phyloP scores from a whole-genome alignment of 345 rosid species.

The Sonneratia caseolaris region DNA sequence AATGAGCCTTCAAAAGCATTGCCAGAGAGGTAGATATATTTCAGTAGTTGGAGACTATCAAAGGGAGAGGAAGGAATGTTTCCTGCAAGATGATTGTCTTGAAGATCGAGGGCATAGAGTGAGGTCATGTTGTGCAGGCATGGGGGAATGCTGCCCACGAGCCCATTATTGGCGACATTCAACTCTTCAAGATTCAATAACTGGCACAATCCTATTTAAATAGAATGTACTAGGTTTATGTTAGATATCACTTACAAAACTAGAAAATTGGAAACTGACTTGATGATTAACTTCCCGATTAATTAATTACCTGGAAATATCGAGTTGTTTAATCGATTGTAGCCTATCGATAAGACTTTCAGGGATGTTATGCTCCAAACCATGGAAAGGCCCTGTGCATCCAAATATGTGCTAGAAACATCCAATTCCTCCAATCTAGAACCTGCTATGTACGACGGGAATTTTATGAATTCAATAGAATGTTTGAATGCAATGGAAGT shows the following conservation, averaged over 20 bases:
- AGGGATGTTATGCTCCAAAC: slow-evolving; percentile 8
- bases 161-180: neutral
- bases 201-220: neutral
- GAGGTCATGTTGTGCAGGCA: neutral
- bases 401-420: neutral
- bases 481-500: too few relatives aligned
- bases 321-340: neutral
- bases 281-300: too few relatives aligned
- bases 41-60: neutral
- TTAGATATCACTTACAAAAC: too few relatives aligned
- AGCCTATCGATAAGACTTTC: neutral
- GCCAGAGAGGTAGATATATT: neutral
- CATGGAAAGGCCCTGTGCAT: neutral
- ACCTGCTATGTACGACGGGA: too few relatives aligned
- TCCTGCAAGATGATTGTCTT: neutral
- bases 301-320: neutral
- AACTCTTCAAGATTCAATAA: slow-evolving; percentile 6
- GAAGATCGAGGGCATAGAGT: neutral
- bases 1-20: slow-evolving; percentile 7
- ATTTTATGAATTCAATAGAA: too few relatives aligned
- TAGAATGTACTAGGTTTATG: too few relatives aligned
- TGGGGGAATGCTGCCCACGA: neutral
- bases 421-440: neutral
- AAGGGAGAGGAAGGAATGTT: neutral
- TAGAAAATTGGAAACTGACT: too few relatives aligned